A percentile compares a stretch with the other conserved stretches of the same genome.
Evolutionary conservation across 768 basidiomycete species (phyloP).

Genomic region (Suillus variegatus): DNA sequence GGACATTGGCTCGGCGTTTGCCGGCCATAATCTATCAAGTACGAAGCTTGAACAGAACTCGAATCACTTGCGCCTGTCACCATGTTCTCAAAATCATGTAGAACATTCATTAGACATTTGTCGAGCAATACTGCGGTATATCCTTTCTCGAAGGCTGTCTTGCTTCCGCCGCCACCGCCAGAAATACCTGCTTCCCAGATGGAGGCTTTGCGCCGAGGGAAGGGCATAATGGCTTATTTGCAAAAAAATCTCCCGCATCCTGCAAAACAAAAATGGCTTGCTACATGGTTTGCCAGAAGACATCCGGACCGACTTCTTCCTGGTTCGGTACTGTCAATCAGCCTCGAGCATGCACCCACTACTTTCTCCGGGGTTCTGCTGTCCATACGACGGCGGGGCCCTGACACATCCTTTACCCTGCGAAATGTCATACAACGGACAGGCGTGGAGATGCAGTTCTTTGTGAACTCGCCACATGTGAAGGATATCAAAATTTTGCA

Average conservation of each 20-base stretch:
- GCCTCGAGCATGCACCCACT: slow-evolving; percentile 74
- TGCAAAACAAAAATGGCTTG: slow-evolving; percentile 69
- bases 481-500: slow-evolving; percentile 84
- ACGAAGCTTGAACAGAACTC: not conserved
- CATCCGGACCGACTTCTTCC: slow-evolving; percentile 70
- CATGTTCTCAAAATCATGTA: slow-evolving; percentile 17
- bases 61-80: not conserved
- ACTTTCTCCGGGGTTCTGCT: slow-evolving; percentile 89
- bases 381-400: slow-evolving; percentile 77
- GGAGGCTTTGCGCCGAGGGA: slow-evolving; percentile 58
- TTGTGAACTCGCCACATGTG: slow-evolving; percentile 81
- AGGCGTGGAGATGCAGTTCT: slow-evolving; percentile 93
- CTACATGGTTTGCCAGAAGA: slow-evolving; percentile 68
- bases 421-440: slow-evolving; percentile 90
- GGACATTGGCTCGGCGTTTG: slow-evolving; percentile 14
- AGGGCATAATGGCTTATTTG: slow-evolving; percentile 78
- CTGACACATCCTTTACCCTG: slow-evolving; percentile 85
- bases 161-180: slow-evolving; percentile 50
- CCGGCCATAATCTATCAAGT: not conserved
- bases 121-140: slow-evolving; percentile 40
- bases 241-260: slow-evolving; percentile 62
- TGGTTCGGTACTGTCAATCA: slow-evolving; percentile 86
- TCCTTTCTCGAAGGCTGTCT: slow-evolving; percentile 73
- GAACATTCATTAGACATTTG: slow-evolving; percentile 21
- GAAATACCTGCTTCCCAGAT: slow-evolving; percentile 37